A percentile compares a stretch with the other conserved stretches of the same genome.
Conservation (phyloP, 495 filamentous ascomycete species). For the Talaromyces trachyspermus region DNA sequence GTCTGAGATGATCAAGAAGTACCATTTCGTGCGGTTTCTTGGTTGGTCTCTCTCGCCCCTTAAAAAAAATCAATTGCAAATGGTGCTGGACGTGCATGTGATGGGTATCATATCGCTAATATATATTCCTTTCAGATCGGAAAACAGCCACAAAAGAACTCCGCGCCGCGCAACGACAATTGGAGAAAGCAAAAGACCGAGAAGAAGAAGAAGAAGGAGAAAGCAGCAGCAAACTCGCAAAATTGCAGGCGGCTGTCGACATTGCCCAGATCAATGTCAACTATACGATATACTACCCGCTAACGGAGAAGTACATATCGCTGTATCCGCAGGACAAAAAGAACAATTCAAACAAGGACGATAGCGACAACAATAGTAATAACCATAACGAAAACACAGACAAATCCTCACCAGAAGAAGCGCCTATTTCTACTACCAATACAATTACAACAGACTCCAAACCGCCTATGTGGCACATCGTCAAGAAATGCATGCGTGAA, state of each 20-base stretch:
- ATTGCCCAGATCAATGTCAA: conserved; percentile 71
- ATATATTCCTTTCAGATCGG: conserved; percentile 49
- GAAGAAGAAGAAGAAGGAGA: conserved; percentile 29
- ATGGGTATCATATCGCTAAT: neutral
- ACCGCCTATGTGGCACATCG: conserved; percentile 59
- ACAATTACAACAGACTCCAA: conserved; percentile 21
- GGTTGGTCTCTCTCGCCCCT: conserved; percentile 28
- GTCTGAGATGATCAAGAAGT: conserved; percentile 72
- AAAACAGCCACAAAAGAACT: conserved; percentile 72
- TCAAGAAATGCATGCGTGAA: conserved; percentile 63
- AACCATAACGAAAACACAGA: no score
- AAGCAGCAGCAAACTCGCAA: conserved; percentile 36
- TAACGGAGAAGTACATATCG: conserved; percentile 69
- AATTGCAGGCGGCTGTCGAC: conserved; percentile 53
- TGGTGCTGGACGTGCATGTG: no score
- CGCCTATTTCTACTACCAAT: no score
- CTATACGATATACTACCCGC: conserved; percentile 78
- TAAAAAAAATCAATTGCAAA: no score
- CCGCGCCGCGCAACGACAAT: conserved; percentile 48
- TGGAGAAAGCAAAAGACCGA: conserved; percentile 27
- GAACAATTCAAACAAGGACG: neutral
- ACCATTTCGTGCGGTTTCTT: conserved; percentile 93
- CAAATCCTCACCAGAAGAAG: no score
- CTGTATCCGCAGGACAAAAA: conserved; percentile 53
- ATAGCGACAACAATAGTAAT: conserved; percentile 9